These are phyloP conservation scores for Alternaria atra DNA, from an alignment of 2,329 filamentous ascomycete species.

Conservation along the genomic window DNA sequence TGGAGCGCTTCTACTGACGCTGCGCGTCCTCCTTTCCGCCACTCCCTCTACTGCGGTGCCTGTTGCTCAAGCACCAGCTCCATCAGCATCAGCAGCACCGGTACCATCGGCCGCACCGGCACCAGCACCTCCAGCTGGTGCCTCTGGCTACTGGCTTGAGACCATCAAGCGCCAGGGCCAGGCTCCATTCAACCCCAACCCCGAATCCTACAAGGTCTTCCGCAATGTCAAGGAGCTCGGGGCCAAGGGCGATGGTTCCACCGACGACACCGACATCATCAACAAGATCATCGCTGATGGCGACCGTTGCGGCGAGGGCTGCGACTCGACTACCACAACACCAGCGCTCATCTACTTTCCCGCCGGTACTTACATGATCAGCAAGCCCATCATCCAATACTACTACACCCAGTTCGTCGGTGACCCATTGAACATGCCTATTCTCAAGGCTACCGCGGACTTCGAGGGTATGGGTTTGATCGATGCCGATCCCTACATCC, in stretches of 20 bases:
- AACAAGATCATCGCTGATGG: slow-evolving; percentile 83
- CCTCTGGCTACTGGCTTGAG: slow-evolving; percentile 72
- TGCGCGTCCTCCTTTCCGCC: slow-evolving; percentile 48
- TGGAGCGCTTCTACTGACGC: slow-evolving; percentile 49
- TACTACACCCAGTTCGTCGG: slow-evolving; percentile 96
- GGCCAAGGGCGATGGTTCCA: slow-evolving; percentile 66
- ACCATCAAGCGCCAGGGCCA: slow-evolving; percentile 74
- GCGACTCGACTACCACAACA: slow-evolving; percentile 82
- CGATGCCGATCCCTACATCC: slow-evolving; percentile 84
- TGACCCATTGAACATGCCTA: slow-evolving; percentile 75
- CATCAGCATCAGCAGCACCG: slow-evolving; percentile 24
- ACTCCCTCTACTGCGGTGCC: slow-evolving; percentile 41
- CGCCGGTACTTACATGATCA: slow-evolving; percentile 83
- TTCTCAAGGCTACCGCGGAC: slow-evolving; percentile 68
- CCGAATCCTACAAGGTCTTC: slow-evolving; percentile 68
- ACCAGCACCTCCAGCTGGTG: slow-evolving; percentile 31
- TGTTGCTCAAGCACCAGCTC: slow-evolving; percentile 33
- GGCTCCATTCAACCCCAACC: slow-evolving; percentile 67
- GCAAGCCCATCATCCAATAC: slow-evolving; percentile 78
- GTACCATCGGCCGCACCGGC: slow-evolving; percentile 27
- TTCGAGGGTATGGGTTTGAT: slow-evolving; percentile 90
- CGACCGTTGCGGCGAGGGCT: slow-evolving; percentile 79
- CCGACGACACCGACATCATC: slow-evolving; percentile 89
- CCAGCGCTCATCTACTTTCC: slow-evolving; percentile 94
- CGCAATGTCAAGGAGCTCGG: slow-evolving; percentile 59